Conservation (phyloP, 2,329 filamentous ascomycete genomes). For the Claviceps capensis region DNA sequence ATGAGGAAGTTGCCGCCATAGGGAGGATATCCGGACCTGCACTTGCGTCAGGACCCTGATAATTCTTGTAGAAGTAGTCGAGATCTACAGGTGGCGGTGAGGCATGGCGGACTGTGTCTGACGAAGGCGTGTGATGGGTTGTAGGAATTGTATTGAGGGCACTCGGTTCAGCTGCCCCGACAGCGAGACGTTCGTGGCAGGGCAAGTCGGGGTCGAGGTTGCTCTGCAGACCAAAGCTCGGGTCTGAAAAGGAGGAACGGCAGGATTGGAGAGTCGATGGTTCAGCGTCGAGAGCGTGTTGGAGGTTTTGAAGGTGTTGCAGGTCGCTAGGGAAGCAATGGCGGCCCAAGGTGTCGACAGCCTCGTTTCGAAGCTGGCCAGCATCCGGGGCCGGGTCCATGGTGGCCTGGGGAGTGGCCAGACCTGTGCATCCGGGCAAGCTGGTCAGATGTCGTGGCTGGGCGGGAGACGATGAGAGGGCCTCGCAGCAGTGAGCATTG, state of each 20-base stretch:
- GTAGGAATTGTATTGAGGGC: not conserved
- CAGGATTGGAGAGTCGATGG: not conserved
- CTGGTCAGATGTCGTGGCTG: slow-evolving; percentile 26
- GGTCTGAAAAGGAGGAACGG: not conserved
- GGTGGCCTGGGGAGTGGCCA: slow-evolving; percentile 18
- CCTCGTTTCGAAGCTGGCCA: slow-evolving; percentile 12
- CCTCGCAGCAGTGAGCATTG: slow-evolving; percentile 31
- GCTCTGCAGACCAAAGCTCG: slow-evolving; percentile 1
- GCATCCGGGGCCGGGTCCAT: slow-evolving; percentile 19
- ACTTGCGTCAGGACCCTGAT: slow-evolving; percentile 25
- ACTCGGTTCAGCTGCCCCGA: not conserved
- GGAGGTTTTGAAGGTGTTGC: slow-evolving; percentile 14
- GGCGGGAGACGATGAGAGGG: slow-evolving; percentile 18
- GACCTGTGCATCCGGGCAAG: slow-evolving; percentile 31
- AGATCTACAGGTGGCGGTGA: slow-evolving; percentile 31
- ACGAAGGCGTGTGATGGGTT: slow-evolving; percentile 9
- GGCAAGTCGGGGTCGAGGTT: slow-evolving; percentile 2
- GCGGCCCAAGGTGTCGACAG: slow-evolving; percentile 11
- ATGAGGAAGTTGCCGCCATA: slow-evolving; percentile 21
- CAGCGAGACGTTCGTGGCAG: slow-evolving; percentile 8
- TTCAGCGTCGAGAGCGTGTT: slow-evolving; percentile 8
- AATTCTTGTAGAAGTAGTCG: slow-evolving; percentile 42
- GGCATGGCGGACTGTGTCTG: slow-evolving; percentile 20
- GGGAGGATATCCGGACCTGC: slow-evolving; percentile 20
- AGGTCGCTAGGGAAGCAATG: slow-evolving; percentile 14